Evolutionary conservation across 169 alveolate species (phyloP).

Genomic region (Babesia bigemina): DNA sequence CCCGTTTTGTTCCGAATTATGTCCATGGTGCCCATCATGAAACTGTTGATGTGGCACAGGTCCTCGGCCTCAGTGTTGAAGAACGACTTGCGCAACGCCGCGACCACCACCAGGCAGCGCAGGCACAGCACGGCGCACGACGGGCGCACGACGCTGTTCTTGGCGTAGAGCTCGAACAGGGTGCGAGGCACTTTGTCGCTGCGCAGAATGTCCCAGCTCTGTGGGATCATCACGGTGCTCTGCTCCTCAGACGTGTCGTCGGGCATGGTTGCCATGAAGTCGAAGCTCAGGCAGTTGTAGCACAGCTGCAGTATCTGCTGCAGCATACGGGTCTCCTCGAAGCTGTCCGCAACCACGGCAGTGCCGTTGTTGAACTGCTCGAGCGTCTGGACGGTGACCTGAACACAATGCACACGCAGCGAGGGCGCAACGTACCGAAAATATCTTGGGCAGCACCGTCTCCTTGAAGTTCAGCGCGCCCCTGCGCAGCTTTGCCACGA

Average conservation of each 20-base stretch:
- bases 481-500: conserved; percentile 87
- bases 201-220: conserved; percentile 86
- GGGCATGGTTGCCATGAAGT: conserved; percentile 92
- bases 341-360: conserved; percentile 69
- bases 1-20: conserved; percentile 87
- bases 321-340: conserved; percentile 80
- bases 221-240: conserved; percentile 92
- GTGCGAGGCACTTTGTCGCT: conserved; percentile 85
- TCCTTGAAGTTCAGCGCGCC: conserved; percentile 93
- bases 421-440: conserved; percentile 73
- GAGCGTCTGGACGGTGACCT: conserved; percentile 68
- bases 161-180: conserved; percentile 80
- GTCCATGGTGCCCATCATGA: conserved; percentile 86
- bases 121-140: conserved; percentile 86
- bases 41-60: conserved; percentile 79
- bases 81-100: conserved; percentile 88
- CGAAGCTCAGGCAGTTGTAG: conserved; percentile 88
- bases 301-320: conserved; percentile 89
- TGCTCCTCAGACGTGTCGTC: conserved; percentile 94
- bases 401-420: neutral
- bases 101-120: conserved; percentile 84
- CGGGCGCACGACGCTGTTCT: conserved; percentile 52
- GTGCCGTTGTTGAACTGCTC: conserved; percentile 77
- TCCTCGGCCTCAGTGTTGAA: conserved; percentile 86
- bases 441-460: conserved; percentile 86